Percentiles rank a stretch among this genome's conserved stretches.
phyloP scores from a whole-genome alignment of 345 rosid species.

The Camelina laxa region DNA sequence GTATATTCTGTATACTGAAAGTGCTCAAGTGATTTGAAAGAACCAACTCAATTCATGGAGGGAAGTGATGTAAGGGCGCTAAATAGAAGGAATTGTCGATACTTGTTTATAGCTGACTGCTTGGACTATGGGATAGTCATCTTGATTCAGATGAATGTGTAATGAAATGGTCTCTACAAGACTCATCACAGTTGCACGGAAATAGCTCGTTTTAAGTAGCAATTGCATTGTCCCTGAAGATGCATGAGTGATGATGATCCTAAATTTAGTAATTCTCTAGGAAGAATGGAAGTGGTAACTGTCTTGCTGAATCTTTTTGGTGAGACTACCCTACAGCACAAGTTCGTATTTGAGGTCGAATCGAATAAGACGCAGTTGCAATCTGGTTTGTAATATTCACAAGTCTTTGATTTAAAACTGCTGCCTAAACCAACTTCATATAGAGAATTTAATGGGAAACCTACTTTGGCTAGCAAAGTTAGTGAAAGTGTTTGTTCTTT shows the following conservation, averaged over 20 bases:
- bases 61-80: background rate
- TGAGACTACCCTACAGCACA: background rate
- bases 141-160: constrained; percentile 3
- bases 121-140: background rate
- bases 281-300: background rate
- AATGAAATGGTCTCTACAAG: constrained; percentile 2
- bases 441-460: background rate
- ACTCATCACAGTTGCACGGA: background rate
- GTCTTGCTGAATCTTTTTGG: background rate
- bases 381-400: background rate
- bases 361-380: background rate
- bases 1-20: background rate
- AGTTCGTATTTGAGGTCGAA: background rate
- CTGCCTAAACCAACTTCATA: background rate
- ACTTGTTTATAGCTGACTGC: background rate
- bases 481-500: background rate
- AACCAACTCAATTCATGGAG: background rate
- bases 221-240: background rate
- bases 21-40: background rate
- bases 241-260: background rate
- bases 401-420: background rate
- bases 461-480: background rate
- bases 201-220: background rate
- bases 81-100: background rate
- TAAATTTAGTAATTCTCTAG: background rate